Percentiles rank a stretch among this genome's conserved stretches.
These are phyloP conservation scores for Neodidymelliopsis sp. DNA, from an alignment of 2,329 filamentous ascomycete genomes.

Conservation along the genomic window DNA sequence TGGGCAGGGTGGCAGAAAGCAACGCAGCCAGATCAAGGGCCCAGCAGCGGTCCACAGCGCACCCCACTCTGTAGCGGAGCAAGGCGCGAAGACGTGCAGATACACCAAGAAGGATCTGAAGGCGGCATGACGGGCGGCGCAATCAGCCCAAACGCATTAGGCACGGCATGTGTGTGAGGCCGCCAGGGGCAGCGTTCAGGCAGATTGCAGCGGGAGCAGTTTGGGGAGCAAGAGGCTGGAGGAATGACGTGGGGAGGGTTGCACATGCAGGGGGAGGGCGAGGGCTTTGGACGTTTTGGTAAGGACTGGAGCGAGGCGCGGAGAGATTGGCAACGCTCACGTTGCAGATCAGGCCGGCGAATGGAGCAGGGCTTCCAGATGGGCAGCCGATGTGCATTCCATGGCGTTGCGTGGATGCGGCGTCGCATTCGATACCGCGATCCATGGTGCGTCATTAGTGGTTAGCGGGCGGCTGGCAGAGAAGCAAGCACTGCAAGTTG, in stretches of 20 bases:
- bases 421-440: slow-evolving; percentile 1
- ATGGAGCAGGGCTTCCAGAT: slow-evolving; percentile 7
- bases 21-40: slow-evolving; percentile 16
- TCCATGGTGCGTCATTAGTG: slow-evolving; percentile 15
- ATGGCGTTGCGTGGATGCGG: not conserved
- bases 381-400: slow-evolving; percentile 11
- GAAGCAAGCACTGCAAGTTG: slow-evolving; percentile 22
- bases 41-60: slow-evolving; percentile 13
- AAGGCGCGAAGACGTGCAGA: slow-evolving; percentile 21
- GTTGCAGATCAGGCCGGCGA: slow-evolving; percentile 15
- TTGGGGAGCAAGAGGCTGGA: slow-evolving; percentile 11
- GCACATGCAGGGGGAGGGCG: slow-evolving; percentile 6
- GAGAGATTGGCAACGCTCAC: slow-evolving; percentile 7
- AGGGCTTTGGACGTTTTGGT: too few relatives aligned
- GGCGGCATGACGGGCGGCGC: slow-evolving; percentile 25
- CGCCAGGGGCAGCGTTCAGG: slow-evolving; percentile 5
- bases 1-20: slow-evolving; percentile 9
- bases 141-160: slow-evolving; percentile 23
- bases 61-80: slow-evolving; percentile 14
- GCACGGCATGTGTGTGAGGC: slow-evolving; percentile 14
- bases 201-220: slow-evolving; percentile 8
- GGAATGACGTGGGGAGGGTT: slow-evolving; percentile 7
- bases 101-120: slow-evolving; percentile 24
- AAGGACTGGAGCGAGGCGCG: not conserved
- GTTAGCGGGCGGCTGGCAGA: slow-evolving; percentile 5